Conservation (phyloP, 2,329 filamentous ascomycete species). For the Botrytis squamosa region DNA sequence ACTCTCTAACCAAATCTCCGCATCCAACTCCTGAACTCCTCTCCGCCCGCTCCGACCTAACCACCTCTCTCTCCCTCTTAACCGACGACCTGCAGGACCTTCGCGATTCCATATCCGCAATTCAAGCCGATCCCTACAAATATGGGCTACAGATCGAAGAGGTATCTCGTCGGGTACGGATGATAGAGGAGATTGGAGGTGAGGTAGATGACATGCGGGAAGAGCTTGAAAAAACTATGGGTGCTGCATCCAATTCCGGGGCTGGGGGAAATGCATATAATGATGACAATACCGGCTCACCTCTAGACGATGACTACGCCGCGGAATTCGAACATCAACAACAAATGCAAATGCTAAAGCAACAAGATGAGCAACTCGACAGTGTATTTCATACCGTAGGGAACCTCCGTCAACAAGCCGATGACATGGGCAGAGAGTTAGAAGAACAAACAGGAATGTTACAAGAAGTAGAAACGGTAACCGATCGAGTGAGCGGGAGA, state of each 20-base stretch:
- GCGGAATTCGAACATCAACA: slow-evolving; percentile 86
- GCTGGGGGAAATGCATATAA: slow-evolving; percentile 19
- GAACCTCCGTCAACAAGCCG: slow-evolving; percentile 83
- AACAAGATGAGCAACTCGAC: slow-evolving; percentile 91
- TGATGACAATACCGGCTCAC: slow-evolving; percentile 36
- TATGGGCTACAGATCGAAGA: slow-evolving; percentile 85
- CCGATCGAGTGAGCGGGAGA: slow-evolving; percentile 83
- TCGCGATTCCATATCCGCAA: slow-evolving; percentile 78
- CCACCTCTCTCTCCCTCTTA: slow-evolving; percentile 62
- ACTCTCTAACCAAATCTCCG: slow-evolving; percentile 66
- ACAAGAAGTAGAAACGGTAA: slow-evolving; percentile 77
- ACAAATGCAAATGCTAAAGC: slow-evolving; percentile 86
- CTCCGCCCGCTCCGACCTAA: slow-evolving; percentile 70
- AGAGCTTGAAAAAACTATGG: slow-evolving; percentile 67
- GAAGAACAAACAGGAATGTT: slow-evolving; percentile 93
- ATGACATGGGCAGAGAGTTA: slow-evolving; percentile 93
- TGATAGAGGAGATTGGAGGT: slow-evolving; percentile 84
- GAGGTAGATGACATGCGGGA: slow-evolving; percentile 89
- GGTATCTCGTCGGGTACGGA: slow-evolving; percentile 72
- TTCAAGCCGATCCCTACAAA: slow-evolving; percentile 81
- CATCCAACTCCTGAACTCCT: slow-evolving; percentile 74
- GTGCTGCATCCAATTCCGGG: slow-evolving; percentile 38
- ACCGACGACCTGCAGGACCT: slow-evolving; percentile 87
- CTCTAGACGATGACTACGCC: slow-evolving; percentile 48
- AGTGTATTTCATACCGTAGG: slow-evolving; percentile 92